Percentiles rank a stretch among this genome's conserved stretches.
Conservation (phyloP, 2,329 filamentous ascomycete species). For the Penicillium sp. region DNA sequence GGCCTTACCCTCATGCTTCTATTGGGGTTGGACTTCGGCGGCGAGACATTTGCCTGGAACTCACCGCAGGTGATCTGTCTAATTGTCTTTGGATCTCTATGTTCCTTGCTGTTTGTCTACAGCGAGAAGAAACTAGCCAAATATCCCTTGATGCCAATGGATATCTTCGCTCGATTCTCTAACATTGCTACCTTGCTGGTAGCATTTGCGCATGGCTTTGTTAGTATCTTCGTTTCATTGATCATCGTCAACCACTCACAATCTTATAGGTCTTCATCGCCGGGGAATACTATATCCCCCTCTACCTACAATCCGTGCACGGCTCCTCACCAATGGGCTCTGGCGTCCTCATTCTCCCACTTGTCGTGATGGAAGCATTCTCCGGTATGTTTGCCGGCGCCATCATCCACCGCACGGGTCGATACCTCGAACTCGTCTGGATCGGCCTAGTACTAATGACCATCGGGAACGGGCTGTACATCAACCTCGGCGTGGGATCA, state of each 20-base stretch:
- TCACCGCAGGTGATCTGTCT: conserved; percentile 56
- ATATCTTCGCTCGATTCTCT: conserved; percentile 56
- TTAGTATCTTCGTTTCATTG: conserved; percentile 1
- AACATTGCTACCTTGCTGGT: conserved; percentile 58
- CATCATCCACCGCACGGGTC: conserved; percentile 51
- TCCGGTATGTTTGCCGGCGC: conserved; percentile 49
- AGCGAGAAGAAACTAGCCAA: conserved; percentile 63
- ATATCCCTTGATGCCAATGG: conserved; percentile 67
- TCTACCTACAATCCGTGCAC: conserved; percentile 70
- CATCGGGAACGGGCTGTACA: conserved; percentile 50
- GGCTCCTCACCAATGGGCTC: conserved; percentile 61
- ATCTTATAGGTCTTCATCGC: conserved; percentile 59
- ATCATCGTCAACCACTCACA: neutral
- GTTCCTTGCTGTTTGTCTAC: conserved; percentile 55
- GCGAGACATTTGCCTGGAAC: conserved; percentile 53
- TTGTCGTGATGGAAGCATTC: conserved; percentile 50
- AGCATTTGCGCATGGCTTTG: conserved; percentile 50
- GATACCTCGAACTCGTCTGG: conserved; percentile 49
- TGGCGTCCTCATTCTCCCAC: conserved; percentile 59
- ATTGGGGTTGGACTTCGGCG: conserved; percentile 55
- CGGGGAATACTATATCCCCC: conserved; percentile 67
- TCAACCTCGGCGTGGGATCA: conserved; percentile 39
- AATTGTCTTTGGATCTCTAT: conserved; percentile 51
- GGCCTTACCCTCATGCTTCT: conserved; percentile 53
- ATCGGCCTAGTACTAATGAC: conserved; percentile 43